These are phyloP conservation scores for Plectosphaerella plurivora DNA, from an alignment of 2,329 filamentous ascomycete species.

Conservation along the genomic window DNA sequence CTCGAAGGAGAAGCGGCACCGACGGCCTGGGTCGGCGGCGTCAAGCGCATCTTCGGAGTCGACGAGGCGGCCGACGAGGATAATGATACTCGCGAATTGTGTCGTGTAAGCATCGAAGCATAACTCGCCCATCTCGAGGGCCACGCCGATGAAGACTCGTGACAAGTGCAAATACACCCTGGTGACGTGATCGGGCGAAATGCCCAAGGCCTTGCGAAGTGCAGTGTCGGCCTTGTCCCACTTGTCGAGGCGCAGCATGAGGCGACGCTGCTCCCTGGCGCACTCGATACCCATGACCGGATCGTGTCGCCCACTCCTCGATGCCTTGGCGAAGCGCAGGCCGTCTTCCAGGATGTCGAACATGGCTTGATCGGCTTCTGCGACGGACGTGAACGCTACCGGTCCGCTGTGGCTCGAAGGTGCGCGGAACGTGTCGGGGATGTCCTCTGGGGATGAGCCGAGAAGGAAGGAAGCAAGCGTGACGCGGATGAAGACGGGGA, in stretches of 20 bases:
- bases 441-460: constrained; percentile 28
- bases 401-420: constrained; percentile 18
- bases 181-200: constrained; percentile 20
- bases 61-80: constrained; percentile 14
- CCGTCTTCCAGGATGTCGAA: constrained; percentile 35
- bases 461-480: constrained; percentile 35
- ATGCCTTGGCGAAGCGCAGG: constrained; percentile 26
- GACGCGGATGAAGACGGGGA: constrained; percentile 37
- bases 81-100: constrained; percentile 31
- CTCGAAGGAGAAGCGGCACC: constrained; percentile 32
- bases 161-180: constrained; percentile 29
- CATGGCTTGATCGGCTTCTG: constrained; percentile 23
- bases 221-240: constrained; percentile 25
- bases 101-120: constrained; percentile 27
- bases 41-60: constrained; percentile 8
- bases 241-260: constrained; percentile 20
- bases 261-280: constrained; percentile 19
- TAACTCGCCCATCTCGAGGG: constrained; percentile 23
- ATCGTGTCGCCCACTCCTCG: constrained; percentile 10
- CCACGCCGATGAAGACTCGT: constrained; percentile 25
- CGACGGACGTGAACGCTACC: constrained; percentile 23
- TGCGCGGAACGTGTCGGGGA: constrained; percentile 29
- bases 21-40: neutral
- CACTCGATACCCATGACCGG: constrained; percentile 7
- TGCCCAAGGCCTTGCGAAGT: constrained; percentile 12